Conservation (phyloP, 768 basidiomycete genomes). For the Phylloporus sp. region DNA sequence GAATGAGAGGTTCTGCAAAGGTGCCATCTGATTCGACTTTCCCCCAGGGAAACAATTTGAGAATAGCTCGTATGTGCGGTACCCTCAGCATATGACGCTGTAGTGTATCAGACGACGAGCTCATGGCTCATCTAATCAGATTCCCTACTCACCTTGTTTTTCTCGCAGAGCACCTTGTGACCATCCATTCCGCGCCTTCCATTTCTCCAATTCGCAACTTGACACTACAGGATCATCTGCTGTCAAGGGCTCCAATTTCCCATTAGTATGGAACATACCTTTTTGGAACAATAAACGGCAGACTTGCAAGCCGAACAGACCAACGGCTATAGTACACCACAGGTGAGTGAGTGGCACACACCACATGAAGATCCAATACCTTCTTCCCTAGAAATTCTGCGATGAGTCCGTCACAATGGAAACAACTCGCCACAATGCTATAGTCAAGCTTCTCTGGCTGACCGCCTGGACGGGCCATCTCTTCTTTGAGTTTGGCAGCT, state of each 20-base stretch:
- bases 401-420: constrained; percentile 17
- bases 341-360: neutral
- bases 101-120: neutral
- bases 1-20: constrained; percentile 33
- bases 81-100: constrained; percentile 38
- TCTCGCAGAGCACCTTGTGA: constrained; percentile 33
- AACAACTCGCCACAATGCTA: constrained; percentile 21
- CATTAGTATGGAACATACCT: constrained; percentile 8
- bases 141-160: constrained; percentile 33
- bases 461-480: constrained; percentile 24
- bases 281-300: constrained; percentile 30
- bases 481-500: constrained; percentile 27
- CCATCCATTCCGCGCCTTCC: constrained; percentile 26
- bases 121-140: neutral
- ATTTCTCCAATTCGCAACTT: constrained; percentile 34
- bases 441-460: constrained; percentile 29
- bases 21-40: constrained; percentile 40
- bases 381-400: constrained; percentile 10
- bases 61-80: constrained; percentile 30
- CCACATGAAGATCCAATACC: constrained; percentile 9
- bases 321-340: constrained; percentile 17
- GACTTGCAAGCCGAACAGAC: constrained; percentile 30
- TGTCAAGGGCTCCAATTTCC: constrained; percentile 1
- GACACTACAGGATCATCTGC: constrained; percentile 26
- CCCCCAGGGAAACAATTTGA: constrained; percentile 42